Percentiles rank a stretch among this genome's conserved stretches.
Evolutionary conservation across 495 filamentous ascomycete genomes (phyloP).

Genomic region (Xylaria acuta): DNA sequence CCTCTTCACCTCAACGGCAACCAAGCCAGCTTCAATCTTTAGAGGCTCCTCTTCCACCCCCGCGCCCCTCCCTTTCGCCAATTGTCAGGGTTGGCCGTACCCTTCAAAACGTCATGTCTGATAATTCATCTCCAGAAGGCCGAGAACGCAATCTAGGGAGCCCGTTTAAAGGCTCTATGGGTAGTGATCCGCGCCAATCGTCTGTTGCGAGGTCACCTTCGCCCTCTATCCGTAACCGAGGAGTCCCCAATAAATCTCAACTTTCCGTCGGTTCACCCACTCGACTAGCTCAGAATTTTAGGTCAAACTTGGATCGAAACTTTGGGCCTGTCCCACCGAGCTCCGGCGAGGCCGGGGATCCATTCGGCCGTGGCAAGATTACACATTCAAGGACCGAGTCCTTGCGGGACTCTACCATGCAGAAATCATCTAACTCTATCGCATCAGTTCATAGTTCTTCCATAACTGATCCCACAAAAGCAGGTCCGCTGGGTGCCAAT

Average conservation of each 20-base stretch:
- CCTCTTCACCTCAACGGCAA: constrained; percentile 41
- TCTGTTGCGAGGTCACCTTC: constrained; percentile 30
- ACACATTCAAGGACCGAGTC: constrained; percentile 32
- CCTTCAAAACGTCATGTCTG: constrained; percentile 59
- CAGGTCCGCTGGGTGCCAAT: constrained; percentile 27
- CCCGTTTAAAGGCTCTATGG: constrained; percentile 55
- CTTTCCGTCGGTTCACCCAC: constrained; percentile 23
- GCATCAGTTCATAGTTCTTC: constrained; percentile 15
- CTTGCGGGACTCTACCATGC: neutral
- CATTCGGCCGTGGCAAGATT: constrained; percentile 40
- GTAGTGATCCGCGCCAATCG: constrained; percentile 34
- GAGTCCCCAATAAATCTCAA: constrained; percentile 22
- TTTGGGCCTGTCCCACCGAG: neutral
- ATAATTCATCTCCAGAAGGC: constrained; percentile 54
- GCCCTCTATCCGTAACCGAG: constrained; percentile 27
- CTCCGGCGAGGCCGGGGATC: constrained; percentile 38
- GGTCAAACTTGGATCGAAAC: constrained; percentile 23
- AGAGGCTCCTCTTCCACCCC: constrained; percentile 31
- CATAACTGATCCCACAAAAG: constrained; percentile 35
- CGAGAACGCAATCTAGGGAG: constrained; percentile 55
- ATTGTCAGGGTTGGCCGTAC: constrained; percentile 58
- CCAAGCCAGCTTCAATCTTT: constrained; percentile 28
- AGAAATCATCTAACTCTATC: constrained; percentile 3
- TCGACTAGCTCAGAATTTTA: constrained; percentile 22
- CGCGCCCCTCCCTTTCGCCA: constrained; percentile 56